Evolutionary conservation across 1,284 basidiomycete genomes (phyloP).

Genomic region (Caloboletus inedulis): DNA sequence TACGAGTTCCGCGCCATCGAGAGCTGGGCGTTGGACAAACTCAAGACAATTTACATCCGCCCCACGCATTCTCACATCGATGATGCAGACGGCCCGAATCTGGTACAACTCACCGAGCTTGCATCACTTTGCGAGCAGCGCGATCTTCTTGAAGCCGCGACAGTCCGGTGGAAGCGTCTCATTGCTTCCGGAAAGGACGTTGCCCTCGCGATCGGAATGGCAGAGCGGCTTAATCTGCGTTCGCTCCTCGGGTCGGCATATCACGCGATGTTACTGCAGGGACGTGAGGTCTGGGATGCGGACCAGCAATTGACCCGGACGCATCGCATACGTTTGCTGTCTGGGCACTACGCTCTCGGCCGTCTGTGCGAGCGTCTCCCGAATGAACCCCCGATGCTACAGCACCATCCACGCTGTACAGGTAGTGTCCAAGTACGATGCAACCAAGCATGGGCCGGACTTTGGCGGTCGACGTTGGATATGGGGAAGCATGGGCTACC

Average conservation of each 20-base stretch:
- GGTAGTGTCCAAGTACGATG: slow-evolving; percentile 40
- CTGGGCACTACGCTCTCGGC: slow-evolving; percentile 42
- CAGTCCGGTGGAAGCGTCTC: slow-evolving; percentile 41
- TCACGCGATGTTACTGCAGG: slow-evolving; percentile 43
- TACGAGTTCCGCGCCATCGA: slow-evolving; percentile 54
- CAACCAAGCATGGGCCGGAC: slow-evolving; percentile 38
- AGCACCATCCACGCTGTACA: slow-evolving; percentile 40
- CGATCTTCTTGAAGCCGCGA: slow-evolving; percentile 40
- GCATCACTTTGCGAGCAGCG: slow-evolving; percentile 44
- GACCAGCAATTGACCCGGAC: slow-evolving; percentile 37
- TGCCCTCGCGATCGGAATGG: slow-evolving; percentile 40
- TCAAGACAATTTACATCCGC: slow-evolving; percentile 39
- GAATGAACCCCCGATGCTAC: slow-evolving; percentile 36
- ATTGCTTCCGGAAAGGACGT: slow-evolving; percentile 43
- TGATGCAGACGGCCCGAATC: slow-evolving; percentile 32
- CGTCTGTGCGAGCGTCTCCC: slow-evolving; percentile 43
- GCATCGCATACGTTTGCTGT: slow-evolving; percentile 42
- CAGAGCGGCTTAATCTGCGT: slow-evolving; percentile 43
- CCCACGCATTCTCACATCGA: slow-evolving; percentile 30
- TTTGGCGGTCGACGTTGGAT: slow-evolving; percentile 42
- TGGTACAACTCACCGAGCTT: slow-evolving; percentile 44
- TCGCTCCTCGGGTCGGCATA: slow-evolving; percentile 42
- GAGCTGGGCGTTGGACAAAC: slow-evolving; percentile 45
- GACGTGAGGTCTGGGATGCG: slow-evolving; percentile 41
- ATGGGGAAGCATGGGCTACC: slow-evolving; percentile 36